Base-by-base conservation (phyloP, 805 yeast genomes). In the Brettanomyces bruxellensis region DNA sequence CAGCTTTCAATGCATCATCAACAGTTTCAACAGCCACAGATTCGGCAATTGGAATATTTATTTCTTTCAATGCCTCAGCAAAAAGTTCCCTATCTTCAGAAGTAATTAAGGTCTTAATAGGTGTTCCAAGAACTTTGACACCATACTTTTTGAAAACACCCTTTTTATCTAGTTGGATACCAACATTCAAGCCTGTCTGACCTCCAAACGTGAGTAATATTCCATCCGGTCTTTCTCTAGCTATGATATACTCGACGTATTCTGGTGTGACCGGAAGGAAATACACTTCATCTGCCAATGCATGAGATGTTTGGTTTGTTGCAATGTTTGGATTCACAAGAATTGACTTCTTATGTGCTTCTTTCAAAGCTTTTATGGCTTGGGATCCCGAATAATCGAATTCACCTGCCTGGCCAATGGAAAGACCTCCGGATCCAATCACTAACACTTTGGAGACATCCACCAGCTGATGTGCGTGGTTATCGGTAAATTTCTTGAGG, bases 391-490 rank as follows among this genome's bases (percentile, higher is more conserved):
- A 84, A 67, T 91, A 91, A 68, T 91, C 98, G 59, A 91, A 91
- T 70, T 91, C 98, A 59, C 98, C 98, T 45, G 98, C 98, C 70
- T 91, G 98, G 50, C 98, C 98, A 64, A 91, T 91, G 45, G 96
- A 86, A 47, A 91, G 73, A 45, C 98, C 99, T 60, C 99, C 99
- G 6, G 98, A 91, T 9, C 99, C 99, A 61, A 91, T 86, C 45
- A 91, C 86, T 47, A 91, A 75, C 6, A 93, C 98, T 59, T 86
- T 86, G 51, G 80, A 71, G 30, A 88, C 96, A 51, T 88, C 95
- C 39, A 87, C 96, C 45, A 88, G 70, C 49, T 77, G 69, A 46
- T 77, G 79, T 40, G 79, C 78, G 52, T 80, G 72, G 51, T 80
- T 83, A 54, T 76, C 83, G 24, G 68, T 69, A 62, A 79, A 78